Base-by-base conservation (phyloP, 2,329 filamentous ascomycete genomes). In the Botrytis paeoniae region DNA sequence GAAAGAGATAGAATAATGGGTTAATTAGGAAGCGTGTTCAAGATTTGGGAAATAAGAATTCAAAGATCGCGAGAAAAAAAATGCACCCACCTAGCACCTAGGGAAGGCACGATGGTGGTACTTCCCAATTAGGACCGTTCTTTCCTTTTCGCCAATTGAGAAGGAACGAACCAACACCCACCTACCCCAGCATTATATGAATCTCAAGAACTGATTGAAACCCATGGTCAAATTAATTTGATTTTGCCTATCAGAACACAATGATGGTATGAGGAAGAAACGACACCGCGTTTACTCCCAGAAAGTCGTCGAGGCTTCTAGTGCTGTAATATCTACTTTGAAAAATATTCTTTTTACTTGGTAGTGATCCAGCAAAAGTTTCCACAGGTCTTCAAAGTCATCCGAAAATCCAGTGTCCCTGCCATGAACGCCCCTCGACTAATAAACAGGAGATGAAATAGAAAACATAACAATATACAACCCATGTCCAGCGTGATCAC, bases 321-420 rank as follows among this genome's bases (percentile, higher is more conserved):
- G 32, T 72, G 68, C 63, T 71, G 70, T 70, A 57, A 65, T 73
- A 71, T 76, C 68, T 75, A 75, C 75, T 73, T 70, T 39, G 64
- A 73, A 73, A 70, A 70, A 54, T 74, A 59, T 69, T 74, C 75
- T 73, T 37, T 32, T 60, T 68, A 75, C 64, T 69, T 41, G 72
- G 74, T 68, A 72, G 76, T 76, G 74, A 78, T 80, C 73, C 76
- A 79, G 76, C 72, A 72, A 73, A 66, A 71, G 60, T 57, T 57
- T 68, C 63, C 70, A 59, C 37, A 59, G 29, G 32, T 60, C 70
- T 68, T 69, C 62, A 69, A 66, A 39, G 57, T 48, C 45, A 54
- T 66, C 61, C 48, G 64, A 68, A 63, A 72, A 72, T 32, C 70
- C 70, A 54, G 51, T 71, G 48, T 57, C 39, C 51, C 64, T 66